phyloP scores from a whole-genome alignment of 495 filamentous ascomycete genomes.

The Talaromyces adpressus region DNA sequence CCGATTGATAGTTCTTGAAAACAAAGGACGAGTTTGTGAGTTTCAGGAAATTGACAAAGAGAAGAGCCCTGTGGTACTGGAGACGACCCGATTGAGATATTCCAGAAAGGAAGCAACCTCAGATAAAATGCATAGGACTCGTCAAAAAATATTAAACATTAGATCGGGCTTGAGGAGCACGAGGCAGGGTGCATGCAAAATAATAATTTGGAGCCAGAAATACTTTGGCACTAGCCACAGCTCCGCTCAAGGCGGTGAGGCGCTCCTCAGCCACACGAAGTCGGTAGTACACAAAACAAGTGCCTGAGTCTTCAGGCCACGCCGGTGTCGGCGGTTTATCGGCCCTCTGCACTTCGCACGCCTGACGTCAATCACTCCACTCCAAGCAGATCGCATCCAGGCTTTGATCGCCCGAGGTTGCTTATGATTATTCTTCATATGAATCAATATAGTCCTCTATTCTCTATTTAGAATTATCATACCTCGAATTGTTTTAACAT shows the following conservation, averaged over 20 bases:
- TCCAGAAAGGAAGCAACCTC: too few species aligned
- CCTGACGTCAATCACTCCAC: constrained; percentile 5
- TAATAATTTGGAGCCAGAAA: not conserved
- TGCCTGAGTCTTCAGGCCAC: not conserved
- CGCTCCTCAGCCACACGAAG: not conserved
- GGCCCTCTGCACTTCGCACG: not conserved
- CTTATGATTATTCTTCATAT: not conserved
- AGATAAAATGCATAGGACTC: too few species aligned
- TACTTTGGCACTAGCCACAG: constrained; percentile 4
- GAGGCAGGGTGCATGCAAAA: not conserved
- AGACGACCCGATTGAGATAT: too few species aligned
- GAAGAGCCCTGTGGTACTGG: not conserved
- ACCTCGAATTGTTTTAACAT: not conserved
- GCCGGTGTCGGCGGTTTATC: not conserved
- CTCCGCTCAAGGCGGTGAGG: not conserved
- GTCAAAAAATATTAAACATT: not conserved
- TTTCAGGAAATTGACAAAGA: not conserved
- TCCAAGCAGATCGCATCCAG: not conserved
- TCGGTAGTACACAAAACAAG: not conserved
- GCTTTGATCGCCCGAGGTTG: not conserved
- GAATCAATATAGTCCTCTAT: not conserved
- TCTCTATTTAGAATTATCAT: not conserved
- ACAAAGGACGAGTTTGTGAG: not conserved
- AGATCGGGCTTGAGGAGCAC: not conserved
- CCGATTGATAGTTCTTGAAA: not conserved